Percentiles rank a stretch among this genome's conserved stretches.
Conservation (phyloP, 805 yeast genomes). For the Naumovozyma dairenensis region DNA sequence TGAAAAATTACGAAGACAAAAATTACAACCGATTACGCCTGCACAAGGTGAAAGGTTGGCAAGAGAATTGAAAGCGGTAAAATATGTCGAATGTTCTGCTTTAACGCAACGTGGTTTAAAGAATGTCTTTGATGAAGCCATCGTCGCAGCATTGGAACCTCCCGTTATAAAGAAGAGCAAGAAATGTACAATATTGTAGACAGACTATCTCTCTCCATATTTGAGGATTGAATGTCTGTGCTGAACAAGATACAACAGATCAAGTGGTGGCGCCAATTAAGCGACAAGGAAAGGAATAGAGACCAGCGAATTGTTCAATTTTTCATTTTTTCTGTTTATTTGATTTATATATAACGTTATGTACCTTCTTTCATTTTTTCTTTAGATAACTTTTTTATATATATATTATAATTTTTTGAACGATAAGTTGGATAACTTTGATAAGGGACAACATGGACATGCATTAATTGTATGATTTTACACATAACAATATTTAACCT, state of each 20-base stretch:
- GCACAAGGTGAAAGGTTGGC: slow-evolving; percentile 92
- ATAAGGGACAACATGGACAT: too few relatives aligned
- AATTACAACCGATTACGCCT: slow-evolving; percentile 52
- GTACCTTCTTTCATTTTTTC: too few relatives aligned
- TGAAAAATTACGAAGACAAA: slow-evolving; percentile 84
- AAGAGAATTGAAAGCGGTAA: slow-evolving; percentile 87
- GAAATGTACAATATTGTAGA: slow-evolving; percentile 69
- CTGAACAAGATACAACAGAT: not conserved
- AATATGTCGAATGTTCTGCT: slow-evolving; percentile 96
- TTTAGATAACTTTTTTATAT: too few relatives aligned
- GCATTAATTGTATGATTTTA: too few relatives aligned
- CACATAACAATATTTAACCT: too few relatives aligned
- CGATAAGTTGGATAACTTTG: too few relatives aligned
- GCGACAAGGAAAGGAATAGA: too few relatives aligned
- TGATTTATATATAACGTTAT: too few relatives aligned
- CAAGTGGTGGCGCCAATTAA: too few relatives aligned
- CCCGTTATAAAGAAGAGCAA: slow-evolving; percentile 76
- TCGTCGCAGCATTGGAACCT: slow-evolving; percentile 95
- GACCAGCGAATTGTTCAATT: too few relatives aligned
- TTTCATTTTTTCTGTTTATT: too few relatives aligned
- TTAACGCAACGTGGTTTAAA: slow-evolving; percentile 93
- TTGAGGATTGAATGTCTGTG: not conserved
- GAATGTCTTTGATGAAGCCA: slow-evolving; percentile 97
- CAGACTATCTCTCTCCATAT: not conserved
- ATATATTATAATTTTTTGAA: too few relatives aligned